Evolutionary conservation across 169 alveolate genomes (phyloP).

Genomic region (Plasmodium vivax): DNA sequence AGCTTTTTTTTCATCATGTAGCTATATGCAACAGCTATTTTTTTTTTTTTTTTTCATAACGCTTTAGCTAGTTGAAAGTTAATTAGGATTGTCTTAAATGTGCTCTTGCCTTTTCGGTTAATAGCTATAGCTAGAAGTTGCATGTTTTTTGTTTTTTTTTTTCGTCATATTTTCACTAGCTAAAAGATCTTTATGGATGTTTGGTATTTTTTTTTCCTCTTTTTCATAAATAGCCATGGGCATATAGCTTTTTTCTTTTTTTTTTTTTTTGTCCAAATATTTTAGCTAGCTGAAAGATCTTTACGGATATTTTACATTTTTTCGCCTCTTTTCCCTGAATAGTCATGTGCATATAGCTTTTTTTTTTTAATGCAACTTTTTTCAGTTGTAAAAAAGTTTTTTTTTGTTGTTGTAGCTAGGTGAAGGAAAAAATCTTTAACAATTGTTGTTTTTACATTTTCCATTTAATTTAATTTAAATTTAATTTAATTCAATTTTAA

Average conservation of each 20-base stretch:
- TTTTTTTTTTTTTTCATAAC: not conserved
- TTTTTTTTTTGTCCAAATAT: not conserved
- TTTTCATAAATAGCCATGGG: not conserved
- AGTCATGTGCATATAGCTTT: not conserved
- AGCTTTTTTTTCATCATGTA: not conserved
- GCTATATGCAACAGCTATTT: not conserved
- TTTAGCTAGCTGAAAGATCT: not conserved
- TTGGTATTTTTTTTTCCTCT: not conserved
- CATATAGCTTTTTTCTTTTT: not conserved
- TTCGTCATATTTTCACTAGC: not conserved
- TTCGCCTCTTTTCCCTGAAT: not conserved
- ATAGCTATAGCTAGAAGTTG: not conserved
- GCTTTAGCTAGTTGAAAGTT: not conserved
- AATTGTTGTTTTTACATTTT: not conserved
- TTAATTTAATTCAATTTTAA: not conserved
- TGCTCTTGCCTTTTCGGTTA: not conserved
- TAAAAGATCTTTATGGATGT: not conserved
- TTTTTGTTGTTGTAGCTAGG: slow-evolving; percentile 5
- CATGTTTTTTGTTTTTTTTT: not conserved
- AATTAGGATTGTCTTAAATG: not conserved
- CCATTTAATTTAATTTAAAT: not conserved
- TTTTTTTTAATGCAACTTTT: not conserved
- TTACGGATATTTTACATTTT: not conserved
- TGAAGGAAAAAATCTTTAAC: not conserved
- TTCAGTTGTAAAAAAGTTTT: slow-evolving; percentile 2